A percentile compares a stretch with the other conserved stretches of the same genome.
Conservation (phyloP, 345 rosid genomes). For the Hibiscus tridactylites region DNA sequence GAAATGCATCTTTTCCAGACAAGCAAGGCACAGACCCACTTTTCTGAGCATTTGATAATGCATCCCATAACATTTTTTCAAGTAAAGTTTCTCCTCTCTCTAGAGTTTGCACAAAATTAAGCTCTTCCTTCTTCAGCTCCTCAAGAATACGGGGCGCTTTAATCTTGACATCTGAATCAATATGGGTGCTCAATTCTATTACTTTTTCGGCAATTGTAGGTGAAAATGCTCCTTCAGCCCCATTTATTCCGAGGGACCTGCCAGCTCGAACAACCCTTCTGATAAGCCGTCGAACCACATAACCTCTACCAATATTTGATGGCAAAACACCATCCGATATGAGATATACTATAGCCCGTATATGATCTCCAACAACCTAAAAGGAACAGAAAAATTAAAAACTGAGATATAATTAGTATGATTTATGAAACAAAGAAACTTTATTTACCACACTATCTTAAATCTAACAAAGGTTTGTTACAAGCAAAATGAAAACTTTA, state of each 20-base stretch:
- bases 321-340: slow-evolving; percentile 89
- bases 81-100: slow-evolving; percentile 90
- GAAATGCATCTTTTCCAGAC: slow-evolving; percentile 80
- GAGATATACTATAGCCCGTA: slow-evolving; percentile 82
- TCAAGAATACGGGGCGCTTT: slow-evolving; percentile 54
- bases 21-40: slow-evolving; percentile 40
- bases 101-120: slow-evolving; percentile 76
- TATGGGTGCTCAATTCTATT: slow-evolving; percentile 63
- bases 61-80: slow-evolving; percentile 64
- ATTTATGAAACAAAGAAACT: background rate
- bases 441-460: background rate
- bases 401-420: background rate
- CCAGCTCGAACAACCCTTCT: slow-evolving; percentile 90
- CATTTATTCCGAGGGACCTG: slow-evolving; percentile 69
- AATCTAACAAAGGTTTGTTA: background rate
- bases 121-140: slow-evolving; percentile 81
- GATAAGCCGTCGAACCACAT: slow-evolving; percentile 81
- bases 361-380: slow-evolving; percentile 84
- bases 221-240: slow-evolving; percentile 63
- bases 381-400: slow-evolving; percentile 10
- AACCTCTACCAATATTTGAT: slow-evolving; percentile 93
- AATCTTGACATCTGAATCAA: slow-evolving; percentile 59
- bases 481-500: slow-evolving; percentile 14
- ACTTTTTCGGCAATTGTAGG: slow-evolving; percentile 71
- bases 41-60: slow-evolving; percentile 33